Evolutionary conservation across 2,329 filamentous ascomycete species (phyloP).

Genomic region (Venturia aucupariae): DNA sequence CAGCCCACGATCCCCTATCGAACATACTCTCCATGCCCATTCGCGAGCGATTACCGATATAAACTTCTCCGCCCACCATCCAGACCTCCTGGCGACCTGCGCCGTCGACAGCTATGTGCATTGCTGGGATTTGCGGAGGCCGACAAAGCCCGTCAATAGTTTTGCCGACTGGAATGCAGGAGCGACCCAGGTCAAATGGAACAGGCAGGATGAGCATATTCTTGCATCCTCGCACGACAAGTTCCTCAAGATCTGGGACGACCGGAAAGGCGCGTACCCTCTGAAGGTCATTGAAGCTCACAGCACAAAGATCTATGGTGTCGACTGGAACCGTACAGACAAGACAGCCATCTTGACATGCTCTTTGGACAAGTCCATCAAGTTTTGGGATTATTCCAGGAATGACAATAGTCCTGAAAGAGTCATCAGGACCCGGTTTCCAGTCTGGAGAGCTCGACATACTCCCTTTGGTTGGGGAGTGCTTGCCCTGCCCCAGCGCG

Average conservation of each 20-base stretch:
- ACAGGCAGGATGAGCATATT: slow-evolving; percentile 75
- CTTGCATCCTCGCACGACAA: slow-evolving; percentile 86
- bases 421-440: slow-evolving; percentile 72
- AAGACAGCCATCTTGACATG: slow-evolving; percentile 71
- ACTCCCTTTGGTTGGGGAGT: slow-evolving; percentile 83
- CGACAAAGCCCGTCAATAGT: slow-evolving; percentile 62
- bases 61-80: slow-evolving; percentile 90
- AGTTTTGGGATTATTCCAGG: slow-evolving; percentile 75
- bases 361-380: slow-evolving; percentile 84
- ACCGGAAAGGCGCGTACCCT: slow-evolving; percentile 66
- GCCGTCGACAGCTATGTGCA: slow-evolving; percentile 90
- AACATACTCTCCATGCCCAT: slow-evolving; percentile 79
- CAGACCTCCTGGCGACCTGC: slow-evolving; percentile 81
- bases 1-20: slow-evolving; percentile 66
- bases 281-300: slow-evolving; percentile 80
- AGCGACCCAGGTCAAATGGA: slow-evolving; percentile 93
- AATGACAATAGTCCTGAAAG: slow-evolving; percentile 58
- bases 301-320: slow-evolving; percentile 85
- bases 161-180: slow-evolving; percentile 93
- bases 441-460: slow-evolving; percentile 83
- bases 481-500: slow-evolving; percentile 84
- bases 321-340: slow-evolving; percentile 84
- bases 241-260: slow-evolving; percentile 84
- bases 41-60: slow-evolving; percentile 89
- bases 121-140: slow-evolving; percentile 77